Conservation (phyloP, 169 alveolate species). For the Eimeria zaria region DNA sequence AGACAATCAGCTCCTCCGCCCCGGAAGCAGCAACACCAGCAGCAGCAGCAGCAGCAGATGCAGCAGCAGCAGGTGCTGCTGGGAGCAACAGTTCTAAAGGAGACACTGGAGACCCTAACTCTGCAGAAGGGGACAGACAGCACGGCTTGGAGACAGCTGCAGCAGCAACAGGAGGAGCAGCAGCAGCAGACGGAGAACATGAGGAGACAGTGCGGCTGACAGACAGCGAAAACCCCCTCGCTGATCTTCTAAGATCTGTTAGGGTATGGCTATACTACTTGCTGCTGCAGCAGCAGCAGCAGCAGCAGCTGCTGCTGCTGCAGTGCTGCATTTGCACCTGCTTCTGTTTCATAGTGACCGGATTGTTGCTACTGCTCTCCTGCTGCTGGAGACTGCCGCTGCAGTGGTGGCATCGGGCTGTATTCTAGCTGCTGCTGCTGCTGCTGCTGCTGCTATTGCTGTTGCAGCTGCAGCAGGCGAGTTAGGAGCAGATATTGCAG, state of each 20-base stretch:
- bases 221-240: conserved; percentile 59
- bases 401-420: not conserved
- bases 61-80: not conserved
- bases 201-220: conserved; percentile 43
- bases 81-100: not conserved
- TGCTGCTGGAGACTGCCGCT: not conserved
- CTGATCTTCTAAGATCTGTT: not conserved
- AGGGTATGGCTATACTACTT: conserved; percentile 12
- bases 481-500: not conserved
- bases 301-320: conserved; percentile 36
- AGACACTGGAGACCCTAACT: not conserved
- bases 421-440: not conserved
- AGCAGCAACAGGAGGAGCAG: conserved; percentile 48
- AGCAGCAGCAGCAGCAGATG: conserved; percentile 30
- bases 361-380: not conserved
- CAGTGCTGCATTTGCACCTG: no score
- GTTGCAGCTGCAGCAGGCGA: conserved; percentile 46
- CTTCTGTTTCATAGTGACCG: not conserved
- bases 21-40: conserved; percentile 56
- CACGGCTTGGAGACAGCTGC: not conserved
- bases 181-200: not conserved
- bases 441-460: not conserved
- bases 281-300: conserved; percentile 43
- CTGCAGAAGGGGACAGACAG: conserved; percentile 36
- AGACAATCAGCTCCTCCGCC: not conserved